A percentile compares a stretch with the other conserved stretches of the same genome.
These are phyloP conservation scores for Septoria linicola DNA, from an alignment of 2,329 filamentous ascomycete genomes.

Conservation along the genomic window DNA sequence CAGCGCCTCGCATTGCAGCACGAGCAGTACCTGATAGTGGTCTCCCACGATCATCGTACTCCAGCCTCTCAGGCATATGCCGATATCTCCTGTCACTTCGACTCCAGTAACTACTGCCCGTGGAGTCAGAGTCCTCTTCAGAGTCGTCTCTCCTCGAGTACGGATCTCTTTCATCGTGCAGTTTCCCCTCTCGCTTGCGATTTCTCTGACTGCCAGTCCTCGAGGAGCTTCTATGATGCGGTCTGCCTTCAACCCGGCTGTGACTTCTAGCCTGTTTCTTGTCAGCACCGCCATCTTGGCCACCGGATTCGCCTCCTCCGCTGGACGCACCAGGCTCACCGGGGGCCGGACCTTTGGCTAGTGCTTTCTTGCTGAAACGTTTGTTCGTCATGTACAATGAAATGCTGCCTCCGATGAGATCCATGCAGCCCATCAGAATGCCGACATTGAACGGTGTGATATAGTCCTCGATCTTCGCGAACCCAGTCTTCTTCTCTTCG, in stretches of 20 bases:
- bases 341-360: constrained; percentile 11
- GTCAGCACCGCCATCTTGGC: constrained; percentile 10
- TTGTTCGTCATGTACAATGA: constrained; percentile 25
- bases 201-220: constrained; percentile 2
- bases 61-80: constrained; percentile 11
- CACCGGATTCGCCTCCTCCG: constrained; percentile 6
- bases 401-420: constrained; percentile 22
- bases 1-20: neutral
- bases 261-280: constrained; percentile 7
- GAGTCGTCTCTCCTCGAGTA: constrained; percentile 7
- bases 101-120: constrained; percentile 5
- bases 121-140: neutral
- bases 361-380: constrained; percentile 22
- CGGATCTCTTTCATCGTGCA: constrained; percentile 3
- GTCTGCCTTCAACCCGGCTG: constrained; percentile 1
- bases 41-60: constrained; percentile 10
- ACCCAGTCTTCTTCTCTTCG: constrained; percentile 10
- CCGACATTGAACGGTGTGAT: constrained; percentile 24
- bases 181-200: neutral
- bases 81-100: constrained; percentile 5
- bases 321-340: constrained; percentile 13
- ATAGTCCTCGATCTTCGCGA: constrained; percentile 14
- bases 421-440: constrained; percentile 23
- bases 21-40: neutral
- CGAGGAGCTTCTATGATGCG: neutral